phyloP scores from a whole-genome alignment of 2,329 filamentous ascomycete genomes.

The Nemania sp. region DNA sequence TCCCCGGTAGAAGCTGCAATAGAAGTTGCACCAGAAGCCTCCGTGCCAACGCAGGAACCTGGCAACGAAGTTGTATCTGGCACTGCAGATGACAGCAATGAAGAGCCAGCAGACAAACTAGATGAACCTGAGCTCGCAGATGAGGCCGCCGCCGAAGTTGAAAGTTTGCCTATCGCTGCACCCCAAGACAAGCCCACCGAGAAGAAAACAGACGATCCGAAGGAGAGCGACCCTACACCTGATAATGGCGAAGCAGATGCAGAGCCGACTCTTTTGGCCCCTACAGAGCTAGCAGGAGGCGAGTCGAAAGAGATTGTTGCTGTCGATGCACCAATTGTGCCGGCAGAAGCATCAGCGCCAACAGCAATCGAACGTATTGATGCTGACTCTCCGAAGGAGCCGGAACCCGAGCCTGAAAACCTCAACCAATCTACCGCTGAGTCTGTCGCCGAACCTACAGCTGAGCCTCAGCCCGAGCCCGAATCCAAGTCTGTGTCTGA shows the following conservation, averaged over 20 bases:
- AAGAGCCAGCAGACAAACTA: slow-evolving; percentile 15
- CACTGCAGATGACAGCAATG: background rate
- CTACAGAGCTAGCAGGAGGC: background rate
- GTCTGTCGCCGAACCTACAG: background rate
- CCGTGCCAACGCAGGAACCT: slow-evolving; percentile 8
- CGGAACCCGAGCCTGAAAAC: slow-evolving; percentile 2
- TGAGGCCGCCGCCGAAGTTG: background rate
- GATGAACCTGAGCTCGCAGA: slow-evolving; percentile 4
- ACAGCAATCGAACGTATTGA: background rate
- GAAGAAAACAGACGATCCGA: background rate
- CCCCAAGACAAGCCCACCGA: background rate
- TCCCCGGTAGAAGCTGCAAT: background rate
- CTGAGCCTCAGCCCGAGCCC: background rate
- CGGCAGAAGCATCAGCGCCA: slow-evolving; percentile 13
- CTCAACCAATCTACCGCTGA: background rate
- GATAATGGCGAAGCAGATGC: background rate
- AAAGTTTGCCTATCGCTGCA: slow-evolving; percentile 4
- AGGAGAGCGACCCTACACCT: slow-evolving; percentile 9
- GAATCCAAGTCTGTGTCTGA: background rate
- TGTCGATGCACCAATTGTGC: background rate
- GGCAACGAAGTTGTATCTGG: background rate
- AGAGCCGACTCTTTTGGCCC: background rate
- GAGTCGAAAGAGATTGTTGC: slow-evolving; percentile 1
- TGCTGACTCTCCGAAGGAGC: slow-evolving; percentile 11
- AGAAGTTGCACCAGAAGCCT: background rate